Conservation (phyloP, 1,284 basidiomycete genomes). For the Ustilago trichophora region DNA sequence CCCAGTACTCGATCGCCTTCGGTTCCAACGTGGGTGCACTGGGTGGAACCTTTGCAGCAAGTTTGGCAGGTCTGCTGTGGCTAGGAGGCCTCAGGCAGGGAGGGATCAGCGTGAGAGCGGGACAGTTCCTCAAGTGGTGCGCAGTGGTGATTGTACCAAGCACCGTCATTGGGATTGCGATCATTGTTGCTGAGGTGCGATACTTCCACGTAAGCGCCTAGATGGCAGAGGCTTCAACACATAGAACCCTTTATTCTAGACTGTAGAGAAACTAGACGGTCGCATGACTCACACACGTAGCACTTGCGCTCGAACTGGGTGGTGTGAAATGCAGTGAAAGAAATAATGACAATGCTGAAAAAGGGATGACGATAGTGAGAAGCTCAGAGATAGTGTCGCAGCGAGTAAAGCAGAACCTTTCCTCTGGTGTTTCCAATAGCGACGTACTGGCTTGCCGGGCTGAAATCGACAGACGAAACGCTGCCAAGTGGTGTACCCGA, state of each 20-base stretch:
- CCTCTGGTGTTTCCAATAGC: conserved; percentile 89
- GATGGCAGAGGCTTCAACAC: too few relatives aligned
- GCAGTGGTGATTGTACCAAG: conserved; percentile 67
- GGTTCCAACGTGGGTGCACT: conserved; percentile 92
- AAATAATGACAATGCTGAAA: background rate
- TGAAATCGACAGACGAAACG: conserved; percentile 86
- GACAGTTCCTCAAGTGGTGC: conserved; percentile 80
- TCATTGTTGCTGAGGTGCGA: conserved; percentile 62
- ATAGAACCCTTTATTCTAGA: too few relatives aligned
- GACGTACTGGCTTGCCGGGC: conserved; percentile 83
- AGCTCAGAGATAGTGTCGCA: conserved; percentile 67
- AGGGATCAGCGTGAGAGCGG: conserved; percentile 75
- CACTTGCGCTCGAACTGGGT: too few relatives aligned
- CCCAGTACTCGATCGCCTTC: conserved; percentile 75
- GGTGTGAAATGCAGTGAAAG: background rate
- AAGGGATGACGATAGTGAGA: too few relatives aligned
- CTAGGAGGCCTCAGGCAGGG: conserved; percentile 80
- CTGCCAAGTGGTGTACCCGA: conserved; percentile 88
- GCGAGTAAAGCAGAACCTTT: conserved; percentile 84
- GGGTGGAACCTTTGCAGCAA: conserved; percentile 87
- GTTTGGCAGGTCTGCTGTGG: conserved; percentile 91
- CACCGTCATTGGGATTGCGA: conserved; percentile 58
- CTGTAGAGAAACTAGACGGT: too few relatives aligned
- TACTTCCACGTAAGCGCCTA: conserved; percentile 46
- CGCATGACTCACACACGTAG: too few relatives aligned